A percentile compares a stretch with the other conserved stretches of the same genome.
Conservation (phyloP, 768 basidiomycete species). For the Termitomyces sp. region DNA sequence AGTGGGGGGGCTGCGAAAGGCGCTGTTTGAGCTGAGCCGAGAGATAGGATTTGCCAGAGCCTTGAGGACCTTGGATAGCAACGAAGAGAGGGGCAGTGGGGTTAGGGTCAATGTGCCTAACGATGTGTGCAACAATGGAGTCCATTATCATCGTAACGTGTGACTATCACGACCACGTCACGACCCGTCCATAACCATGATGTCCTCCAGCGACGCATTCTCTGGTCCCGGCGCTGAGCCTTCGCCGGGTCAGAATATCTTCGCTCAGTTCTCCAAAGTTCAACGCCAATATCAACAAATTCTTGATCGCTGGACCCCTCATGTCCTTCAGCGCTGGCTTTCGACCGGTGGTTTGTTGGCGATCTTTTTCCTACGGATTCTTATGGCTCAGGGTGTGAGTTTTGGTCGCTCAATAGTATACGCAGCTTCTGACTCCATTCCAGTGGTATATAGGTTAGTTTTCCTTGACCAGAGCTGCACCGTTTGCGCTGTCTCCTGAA, state of each 20-base stretch:
- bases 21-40: slow-evolving; percentile 51
- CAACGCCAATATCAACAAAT: slow-evolving; percentile 81
- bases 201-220: slow-evolving; percentile 39
- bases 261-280: slow-evolving; percentile 47
- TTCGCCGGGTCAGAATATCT: slow-evolving; percentile 48
- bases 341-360: slow-evolving; percentile 66
- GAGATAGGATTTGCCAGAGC: slow-evolving; percentile 88
- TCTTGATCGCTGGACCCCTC: slow-evolving; percentile 92
- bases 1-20: slow-evolving; percentile 43
- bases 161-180: slow-evolving; percentile 20
- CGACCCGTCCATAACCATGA: slow-evolving; percentile 36
- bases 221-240: slow-evolving; percentile 42
- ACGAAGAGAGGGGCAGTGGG: slow-evolving; percentile 65
- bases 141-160: slow-evolving; percentile 15
- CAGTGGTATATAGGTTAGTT: slow-evolving; percentile 93
- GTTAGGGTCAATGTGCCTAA: slow-evolving; percentile 29
- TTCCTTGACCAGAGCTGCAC: not conserved
- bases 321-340: slow-evolving; percentile 87
- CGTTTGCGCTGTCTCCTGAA: slow-evolving; percentile 3
- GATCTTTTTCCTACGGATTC: slow-evolving; percentile 82
- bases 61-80: slow-evolving; percentile 91
- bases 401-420: not conserved
- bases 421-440: slow-evolving; percentile 10
- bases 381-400: slow-evolving; percentile 87
- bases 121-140: slow-evolving; percentile 23